These are phyloP conservation scores for Psilocybe mexicana DNA, from an alignment of 1,284 basidiomycete genomes.

Conservation along the genomic window DNA sequence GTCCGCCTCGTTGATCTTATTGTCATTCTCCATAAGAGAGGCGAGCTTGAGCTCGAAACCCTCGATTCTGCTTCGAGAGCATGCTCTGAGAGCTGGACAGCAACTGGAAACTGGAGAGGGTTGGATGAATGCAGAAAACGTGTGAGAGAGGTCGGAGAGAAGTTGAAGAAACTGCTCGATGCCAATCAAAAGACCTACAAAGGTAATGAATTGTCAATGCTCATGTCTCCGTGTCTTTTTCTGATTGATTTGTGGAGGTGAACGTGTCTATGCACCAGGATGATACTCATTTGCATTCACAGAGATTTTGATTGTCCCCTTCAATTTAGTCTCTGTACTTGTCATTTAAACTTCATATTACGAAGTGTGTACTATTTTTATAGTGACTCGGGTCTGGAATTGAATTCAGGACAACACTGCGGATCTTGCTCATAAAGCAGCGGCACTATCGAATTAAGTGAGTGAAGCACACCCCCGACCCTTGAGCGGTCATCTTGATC, in stretches of 20 bases:
- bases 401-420: neutral
- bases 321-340: neutral
- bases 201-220: slow-evolving; percentile 24
- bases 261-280: slow-evolving; percentile 62
- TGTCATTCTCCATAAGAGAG: slow-evolving; percentile 60
- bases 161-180: slow-evolving; percentile 66
- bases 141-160: slow-evolving; percentile 58
- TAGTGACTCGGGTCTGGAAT: neutral
- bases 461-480: no score
- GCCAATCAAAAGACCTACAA: slow-evolving; percentile 64
- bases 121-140: slow-evolving; percentile 60
- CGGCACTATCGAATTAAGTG: no score
- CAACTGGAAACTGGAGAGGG: slow-evolving; percentile 65
- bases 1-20: slow-evolving; percentile 68
- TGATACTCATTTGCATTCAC: neutral
- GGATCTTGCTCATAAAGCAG: no score
- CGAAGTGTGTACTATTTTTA: slow-evolving; percentile 1
- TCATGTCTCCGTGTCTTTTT: slow-evolving; percentile 1
- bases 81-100: slow-evolving; percentile 81
- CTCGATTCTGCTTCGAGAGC: slow-evolving; percentile 70
- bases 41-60: slow-evolving; percentile 70
- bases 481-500: no score
- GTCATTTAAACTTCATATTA: neutral
- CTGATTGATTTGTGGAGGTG: slow-evolving; percentile 36
- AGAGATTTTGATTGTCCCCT: neutral